Conservation (phyloP, 352 stramenopile genomes). For the Plasmopara viticola region DNA sequence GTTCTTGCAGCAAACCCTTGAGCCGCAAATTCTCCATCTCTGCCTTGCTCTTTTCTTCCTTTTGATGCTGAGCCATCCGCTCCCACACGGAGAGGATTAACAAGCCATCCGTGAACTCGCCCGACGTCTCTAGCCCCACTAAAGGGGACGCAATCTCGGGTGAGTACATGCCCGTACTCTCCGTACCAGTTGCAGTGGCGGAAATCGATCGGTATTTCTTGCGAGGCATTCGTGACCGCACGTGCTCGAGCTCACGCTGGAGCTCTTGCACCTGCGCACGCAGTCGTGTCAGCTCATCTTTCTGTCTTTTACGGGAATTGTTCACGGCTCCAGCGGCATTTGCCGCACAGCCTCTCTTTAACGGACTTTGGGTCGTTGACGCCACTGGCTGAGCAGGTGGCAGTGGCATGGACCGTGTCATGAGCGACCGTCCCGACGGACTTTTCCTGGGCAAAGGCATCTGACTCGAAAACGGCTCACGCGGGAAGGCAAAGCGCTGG, state of each 20-base stretch:
- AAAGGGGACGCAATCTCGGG: not conserved
- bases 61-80: slow-evolving; percentile 56
- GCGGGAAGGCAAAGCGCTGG: slow-evolving; percentile 17
- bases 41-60: slow-evolving; percentile 57
- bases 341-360: slow-evolving; percentile 11
- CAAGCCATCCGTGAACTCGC: slow-evolving; percentile 3
- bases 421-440: slow-evolving; percentile 10
- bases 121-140: slow-evolving; percentile 12
- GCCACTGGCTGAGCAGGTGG: not conserved
- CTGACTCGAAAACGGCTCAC: slow-evolving; percentile 5
- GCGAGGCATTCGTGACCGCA: slow-evolving; percentile 22
- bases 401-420: slow-evolving; percentile 4
- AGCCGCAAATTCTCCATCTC: slow-evolving; percentile 67
- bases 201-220: slow-evolving; percentile 7
- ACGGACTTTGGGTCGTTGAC: slow-evolving; percentile 5
- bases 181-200: not conserved
- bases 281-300: slow-evolving; percentile 43
- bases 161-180: not conserved
- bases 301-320: slow-evolving; percentile 49
- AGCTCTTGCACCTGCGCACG: slow-evolving; percentile 54
- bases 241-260: slow-evolving; percentile 39
- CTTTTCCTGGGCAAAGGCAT: slow-evolving; percentile 13
- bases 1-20: slow-evolving; percentile 45
- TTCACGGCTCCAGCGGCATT: slow-evolving; percentile 21
- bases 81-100: slow-evolving; percentile 43